Base-by-base conservation (phyloP, 768 basidiomycete genomes). In the Tricholoma sp. region DNA sequence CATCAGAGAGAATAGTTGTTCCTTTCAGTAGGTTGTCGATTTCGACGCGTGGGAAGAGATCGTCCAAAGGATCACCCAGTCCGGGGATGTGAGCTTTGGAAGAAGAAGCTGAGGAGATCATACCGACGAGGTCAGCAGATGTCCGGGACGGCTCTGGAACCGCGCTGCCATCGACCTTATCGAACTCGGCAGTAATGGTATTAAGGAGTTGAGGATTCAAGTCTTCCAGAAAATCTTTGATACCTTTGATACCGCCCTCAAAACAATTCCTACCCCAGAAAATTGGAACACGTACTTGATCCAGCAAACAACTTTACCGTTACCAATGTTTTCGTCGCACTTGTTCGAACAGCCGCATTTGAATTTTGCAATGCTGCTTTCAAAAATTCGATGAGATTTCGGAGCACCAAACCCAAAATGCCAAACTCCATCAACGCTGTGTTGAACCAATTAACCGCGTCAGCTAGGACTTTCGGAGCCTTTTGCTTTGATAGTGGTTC, bases 401-500 rank as follows among this genome's bases (percentile, higher is more conserved):
- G 82, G 31, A 98, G 78, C 4, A 89, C 84, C 31, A 99, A 67
- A 4, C 95, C 95, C 22, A 83, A 80, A 59, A 94, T 90, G 39
- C 97, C 97, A 68, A 99, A 99, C 56, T 98, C 97, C 16, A 76
- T 78, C 31, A 99, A 72, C 7, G 89, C 88, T 32, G 84, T 81
- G 57, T 94, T 93, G 57, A 97, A 82, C 94, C 96, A 98, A 22
- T 78, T 73, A 49, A 95, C 72, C 2, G 94, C 87, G 68, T 99
- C 97, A 0, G 94, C 92, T 32, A 98, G 80, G 43, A 94, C 92
- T 72, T 98, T 99, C 0, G 97, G 96, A 3, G 97, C 96, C 69
- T 99, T 99, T 69, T 94, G 94, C 72, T 95, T 97, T 27, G 83
- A 83, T 65, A 99, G 74, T 0, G 96, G 89, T 21, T 98, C 97